phyloP scores from a whole-genome alignment of 441 rosid species.

The Corymbia citriodora region DNA sequence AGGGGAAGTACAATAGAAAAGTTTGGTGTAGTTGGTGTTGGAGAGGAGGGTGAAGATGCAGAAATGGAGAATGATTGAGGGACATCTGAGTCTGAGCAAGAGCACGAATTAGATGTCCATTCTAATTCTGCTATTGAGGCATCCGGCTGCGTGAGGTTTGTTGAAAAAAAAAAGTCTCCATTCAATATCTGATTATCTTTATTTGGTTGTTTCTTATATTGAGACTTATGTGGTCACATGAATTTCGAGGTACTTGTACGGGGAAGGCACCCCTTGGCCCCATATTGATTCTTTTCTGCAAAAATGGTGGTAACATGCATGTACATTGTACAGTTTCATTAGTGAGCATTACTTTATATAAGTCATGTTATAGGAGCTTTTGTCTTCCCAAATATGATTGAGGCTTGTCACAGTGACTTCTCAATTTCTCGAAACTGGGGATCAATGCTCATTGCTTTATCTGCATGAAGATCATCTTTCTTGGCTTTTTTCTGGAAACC shows the following conservation, averaged over 20 bases:
- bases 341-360: background rate
- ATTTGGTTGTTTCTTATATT: background rate
- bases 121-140: constrained; percentile 14
- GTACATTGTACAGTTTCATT: background rate
- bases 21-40: background rate
- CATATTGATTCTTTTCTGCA: background rate
- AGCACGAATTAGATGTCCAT: constrained; percentile 23
- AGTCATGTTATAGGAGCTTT: background rate
- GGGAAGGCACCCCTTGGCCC: background rate
- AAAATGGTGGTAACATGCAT: background rate
- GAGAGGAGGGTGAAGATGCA: constrained; percentile 23
- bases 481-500: background rate
- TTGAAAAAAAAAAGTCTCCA: background rate
- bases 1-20: constrained; percentile 15
- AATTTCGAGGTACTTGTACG: background rate
- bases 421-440: background rate
- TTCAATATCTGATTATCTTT: background rate
- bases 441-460: background rate
- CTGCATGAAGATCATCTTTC: background rate
- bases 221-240: background rate
- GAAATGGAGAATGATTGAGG: constrained; percentile 37
- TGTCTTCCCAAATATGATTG: background rate
- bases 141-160: constrained; percentile 33
- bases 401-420: background rate
- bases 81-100: constrained; percentile 42